Evolutionary conservation across 768 basidiomycete genomes (phyloP), one percentile per base, ranked within the genome.

Genomic region (Podaxis rugospora): DNA sequence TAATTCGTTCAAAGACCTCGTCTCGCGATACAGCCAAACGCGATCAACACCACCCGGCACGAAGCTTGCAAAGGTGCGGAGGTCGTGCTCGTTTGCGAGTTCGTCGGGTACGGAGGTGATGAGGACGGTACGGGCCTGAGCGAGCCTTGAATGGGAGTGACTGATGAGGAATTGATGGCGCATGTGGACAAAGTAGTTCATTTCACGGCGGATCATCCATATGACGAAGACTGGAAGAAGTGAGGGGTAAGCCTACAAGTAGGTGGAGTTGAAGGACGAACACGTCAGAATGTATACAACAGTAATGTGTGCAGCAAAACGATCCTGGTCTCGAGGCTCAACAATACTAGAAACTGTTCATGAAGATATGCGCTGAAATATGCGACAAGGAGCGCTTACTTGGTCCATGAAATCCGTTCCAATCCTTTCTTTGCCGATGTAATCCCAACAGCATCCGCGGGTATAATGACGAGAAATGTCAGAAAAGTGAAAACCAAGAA

Each of bases 81-180:
- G 70, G 37, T 78, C 77, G 27, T 74, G 70, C 64, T 83, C 82
- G 51, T 75, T 78, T 11, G 75, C 78, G 23, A 83, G 70, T 57
- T 83, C 79, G 39, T 81, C 77, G 0, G 87, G 86, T 4, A 89
- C 80, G 39, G 83, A 80, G 0, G 86, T 87, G 60, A 90, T 78
- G 55, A 90, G 81, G 11, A 90, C 85, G 0, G 88, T 89, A 25
- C 83, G 80, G 0, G 87, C 86, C 72, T 88, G 87, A 6, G 87
- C 80, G 10, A 83, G 76, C 5, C 74, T 74, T 1, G 85, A 82
- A 68, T 90, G 87, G 7, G 78, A 78, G 54, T 78, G 78, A 66
- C 78, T 80, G 65, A 86, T 77, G 49, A 90, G 80, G 68, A 86
- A 85, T 61, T 83, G 79, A 50, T 81, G 80, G 42, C 83, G 80